These are phyloP conservation scores for Carex cristatella DNA, from an alignment of 176 grass and related monocot species.

Conservation along the genomic window DNA sequence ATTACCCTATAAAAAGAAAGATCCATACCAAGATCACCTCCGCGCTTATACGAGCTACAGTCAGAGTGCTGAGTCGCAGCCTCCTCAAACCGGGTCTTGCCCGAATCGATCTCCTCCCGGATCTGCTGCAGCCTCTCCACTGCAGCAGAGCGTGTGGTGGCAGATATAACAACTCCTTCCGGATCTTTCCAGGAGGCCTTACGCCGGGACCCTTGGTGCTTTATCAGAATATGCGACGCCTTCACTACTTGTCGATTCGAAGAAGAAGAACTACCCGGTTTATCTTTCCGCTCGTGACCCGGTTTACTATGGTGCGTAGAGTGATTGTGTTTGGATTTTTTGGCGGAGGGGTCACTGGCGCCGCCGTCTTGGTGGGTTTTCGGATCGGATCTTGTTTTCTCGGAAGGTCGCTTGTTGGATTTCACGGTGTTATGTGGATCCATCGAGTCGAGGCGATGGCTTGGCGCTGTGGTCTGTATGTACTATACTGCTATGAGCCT, in stretches of 20 bases:
- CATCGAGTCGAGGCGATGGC: not conserved
- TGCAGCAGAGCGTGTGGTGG: slow-evolving; percentile 76
- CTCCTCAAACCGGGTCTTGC: slow-evolving; percentile 57
- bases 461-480: not conserved
- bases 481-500: not conserved
- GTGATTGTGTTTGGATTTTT: slow-evolving; percentile 21
- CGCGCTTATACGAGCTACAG: slow-evolving; percentile 85
- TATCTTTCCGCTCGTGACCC: slow-evolving; percentile 28
- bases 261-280: slow-evolving; percentile 21
- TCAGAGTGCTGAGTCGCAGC: slow-evolving; percentile 60
- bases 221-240: slow-evolving; percentile 90
- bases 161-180: slow-evolving; percentile 66
- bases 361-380: not conserved
- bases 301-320: not conserved
- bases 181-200: slow-evolving; percentile 86
- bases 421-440: not conserved
- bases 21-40: slow-evolving; percentile 77
- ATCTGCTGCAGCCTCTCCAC: slow-evolving; percentile 47
- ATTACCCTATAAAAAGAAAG: slow-evolving; percentile 19
- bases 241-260: slow-evolving; percentile 32
- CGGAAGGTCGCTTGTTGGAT: slow-evolving; percentile 9
- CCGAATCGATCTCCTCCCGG: slow-evolving; percentile 59
- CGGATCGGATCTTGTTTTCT: not conserved
- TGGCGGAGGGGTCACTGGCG: slow-evolving; percentile 1
- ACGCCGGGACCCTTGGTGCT: slow-evolving; percentile 90